Evolutionary conservation across 148 eudicot species (phyloP).

Genomic region (Rhododendron mucronatum): DNA sequence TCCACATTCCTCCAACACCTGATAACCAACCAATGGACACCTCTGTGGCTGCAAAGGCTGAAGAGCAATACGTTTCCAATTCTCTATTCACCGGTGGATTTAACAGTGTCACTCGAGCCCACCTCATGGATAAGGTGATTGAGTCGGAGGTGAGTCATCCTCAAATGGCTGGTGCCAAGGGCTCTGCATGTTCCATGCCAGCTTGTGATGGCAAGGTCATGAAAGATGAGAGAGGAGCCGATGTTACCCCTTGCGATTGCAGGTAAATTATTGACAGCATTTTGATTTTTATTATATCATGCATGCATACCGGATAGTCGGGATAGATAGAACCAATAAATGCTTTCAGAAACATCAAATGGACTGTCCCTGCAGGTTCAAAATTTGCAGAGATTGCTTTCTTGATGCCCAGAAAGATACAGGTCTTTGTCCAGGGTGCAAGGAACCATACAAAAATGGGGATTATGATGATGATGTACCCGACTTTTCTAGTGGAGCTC

Average conservation of each 20-base stretch:
- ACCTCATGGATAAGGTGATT: conserved; percentile 77
- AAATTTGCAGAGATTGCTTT: conserved; percentile 74
- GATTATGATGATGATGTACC: conserved; percentile 52
- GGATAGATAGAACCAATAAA: not conserved
- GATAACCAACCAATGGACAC: conserved; percentile 82
- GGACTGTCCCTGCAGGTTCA: conserved; percentile 44
- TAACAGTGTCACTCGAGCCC: conserved; percentile 82
- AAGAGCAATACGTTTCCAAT: conserved; percentile 79
- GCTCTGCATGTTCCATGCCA: conserved; percentile 64
- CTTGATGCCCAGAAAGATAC: conserved; percentile 63
- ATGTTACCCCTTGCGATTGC: conserved; percentile 72
- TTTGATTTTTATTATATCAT: not conserved
- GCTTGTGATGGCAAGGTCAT: conserved; percentile 73
- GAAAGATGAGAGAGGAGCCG: conserved; percentile 73
- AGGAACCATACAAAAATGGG: conserved; percentile 57
- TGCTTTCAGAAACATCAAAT: not conserved
- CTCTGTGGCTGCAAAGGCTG: conserved; percentile 67
- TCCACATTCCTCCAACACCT: conserved; percentile 75
- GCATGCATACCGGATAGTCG: not conserved
- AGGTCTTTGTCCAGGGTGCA: conserved; percentile 87
- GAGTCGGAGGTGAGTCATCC: conserved; percentile 56
- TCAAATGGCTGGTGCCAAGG: conserved; percentile 52
- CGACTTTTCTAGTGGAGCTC: conserved; percentile 40
- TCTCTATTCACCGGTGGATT: conserved; percentile 81
- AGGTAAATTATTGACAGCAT: conserved; percentile 25